These are phyloP conservation scores for Bruguiera hainesii DNA, from an alignment of 441 rosid species.

Conservation along the genomic window DNA sequence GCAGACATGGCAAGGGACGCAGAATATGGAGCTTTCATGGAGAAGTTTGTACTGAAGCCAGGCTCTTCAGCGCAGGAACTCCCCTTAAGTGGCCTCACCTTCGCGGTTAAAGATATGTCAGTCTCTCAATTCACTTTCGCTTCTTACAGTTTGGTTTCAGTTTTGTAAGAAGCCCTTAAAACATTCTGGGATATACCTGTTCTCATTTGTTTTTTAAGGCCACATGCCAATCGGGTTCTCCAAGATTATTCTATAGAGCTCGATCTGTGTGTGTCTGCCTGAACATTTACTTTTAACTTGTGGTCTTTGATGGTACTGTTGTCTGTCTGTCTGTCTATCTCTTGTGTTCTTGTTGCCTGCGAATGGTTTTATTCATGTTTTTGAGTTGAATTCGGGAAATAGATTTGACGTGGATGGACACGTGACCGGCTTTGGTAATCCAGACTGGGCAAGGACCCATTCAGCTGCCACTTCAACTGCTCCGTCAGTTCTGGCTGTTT, in stretches of 20 bases:
- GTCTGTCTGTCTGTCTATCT: too few species aligned
- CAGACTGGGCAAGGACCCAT: conserved; percentile 93
- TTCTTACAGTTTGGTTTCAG: background rate
- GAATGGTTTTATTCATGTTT: background rate
- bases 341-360: too few species aligned
- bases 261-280: too few species aligned
- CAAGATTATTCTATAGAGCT: too few species aligned
- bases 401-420: conserved; percentile 86
- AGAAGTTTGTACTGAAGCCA: conserved; percentile 55
- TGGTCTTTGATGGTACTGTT: too few species aligned
- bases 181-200: too few species aligned
- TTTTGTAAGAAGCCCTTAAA: too few species aligned
- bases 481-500: conserved; percentile 57
- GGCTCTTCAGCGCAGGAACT: conserved; percentile 41
- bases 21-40: conserved; percentile 80
- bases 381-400: conserved; percentile 16
- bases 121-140: conserved; percentile 19
- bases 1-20: conserved; percentile 44
- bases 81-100: conserved; percentile 62
- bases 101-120: conserved; percentile 90
- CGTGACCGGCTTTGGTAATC: conserved; percentile 90
- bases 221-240: too few species aligned
- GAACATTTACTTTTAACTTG: too few species aligned
- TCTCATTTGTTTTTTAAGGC: too few species aligned
- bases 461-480: conserved; percentile 66